phyloP scores from a whole-genome alignment of 1,139 yeast species.

The Wickerhamomyces sp. region DNA sequence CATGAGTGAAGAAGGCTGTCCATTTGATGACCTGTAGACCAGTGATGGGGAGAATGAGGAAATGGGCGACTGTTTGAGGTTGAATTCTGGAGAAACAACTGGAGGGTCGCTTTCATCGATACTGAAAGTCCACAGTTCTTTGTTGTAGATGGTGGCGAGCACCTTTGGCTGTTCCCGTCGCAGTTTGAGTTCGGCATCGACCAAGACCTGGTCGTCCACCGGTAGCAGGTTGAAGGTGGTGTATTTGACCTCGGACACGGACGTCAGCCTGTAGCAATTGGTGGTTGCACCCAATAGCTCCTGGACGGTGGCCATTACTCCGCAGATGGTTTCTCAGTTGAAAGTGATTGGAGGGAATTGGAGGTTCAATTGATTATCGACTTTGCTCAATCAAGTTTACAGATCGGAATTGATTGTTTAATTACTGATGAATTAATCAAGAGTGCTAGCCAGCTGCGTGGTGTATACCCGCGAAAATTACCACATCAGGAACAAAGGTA shows the following conservation, averaged over 20 bases:
- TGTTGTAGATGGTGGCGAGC: slow-evolving; percentile 54
- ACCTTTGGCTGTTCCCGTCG: slow-evolving; percentile 48
- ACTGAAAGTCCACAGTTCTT: slow-evolving; percentile 57
- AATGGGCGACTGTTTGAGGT: slow-evolving; percentile 33
- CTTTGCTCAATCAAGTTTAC: too few relatives aligned
- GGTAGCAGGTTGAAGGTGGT: slow-evolving; percentile 9
- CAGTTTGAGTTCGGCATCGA: slow-evolving; percentile 56
- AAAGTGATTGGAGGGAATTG: not conserved
- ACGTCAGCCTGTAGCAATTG: slow-evolving; percentile 19
- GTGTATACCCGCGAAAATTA: too few relatives aligned
- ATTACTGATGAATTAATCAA: not conserved
- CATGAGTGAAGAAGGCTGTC: slow-evolving; percentile 13
- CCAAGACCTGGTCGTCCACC: slow-evolving; percentile 35
- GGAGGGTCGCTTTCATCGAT: slow-evolving; percentile 33
- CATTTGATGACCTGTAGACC: slow-evolving; percentile 22
- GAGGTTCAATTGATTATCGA: not conserved
- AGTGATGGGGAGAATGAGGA: slow-evolving; percentile 30
- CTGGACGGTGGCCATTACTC: slow-evolving; percentile 6
- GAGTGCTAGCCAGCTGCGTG: too few relatives aligned
- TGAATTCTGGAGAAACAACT: slow-evolving; percentile 24
- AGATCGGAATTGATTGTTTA: too few relatives aligned
- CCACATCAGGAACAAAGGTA: too few relatives aligned
- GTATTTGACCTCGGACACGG: slow-evolving; percentile 16
- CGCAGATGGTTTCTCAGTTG: too few relatives aligned
- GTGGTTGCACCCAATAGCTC: slow-evolving; percentile 17